Evolutionary conservation across 116 monocot genomes (phyloP).

Genomic region (Dioscorea cayenensis): DNA sequence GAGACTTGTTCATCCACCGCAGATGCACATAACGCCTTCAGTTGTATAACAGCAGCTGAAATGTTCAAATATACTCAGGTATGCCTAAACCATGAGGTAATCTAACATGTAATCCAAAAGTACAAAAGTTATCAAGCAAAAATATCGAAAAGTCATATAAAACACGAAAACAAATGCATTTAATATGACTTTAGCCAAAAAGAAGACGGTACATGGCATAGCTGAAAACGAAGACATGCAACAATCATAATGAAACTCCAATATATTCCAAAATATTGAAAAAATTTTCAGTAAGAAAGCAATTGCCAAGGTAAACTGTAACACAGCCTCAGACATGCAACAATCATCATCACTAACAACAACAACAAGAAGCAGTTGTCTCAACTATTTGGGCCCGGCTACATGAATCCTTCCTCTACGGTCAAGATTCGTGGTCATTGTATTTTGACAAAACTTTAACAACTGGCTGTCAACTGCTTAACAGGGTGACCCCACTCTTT

Average conservation of each 20-base stretch:
- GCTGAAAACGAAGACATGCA: background rate
- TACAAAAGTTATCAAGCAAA: no score
- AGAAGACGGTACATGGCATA: background rate
- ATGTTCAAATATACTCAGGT: background rate
- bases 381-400: no score
- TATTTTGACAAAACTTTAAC: no score
- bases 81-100: background rate
- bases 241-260: background rate
- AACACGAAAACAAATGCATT: background rate
- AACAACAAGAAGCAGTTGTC: no score
- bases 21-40: constrained; percentile 63
- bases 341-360: no score
- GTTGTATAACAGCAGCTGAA: constrained; percentile 81
- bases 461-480: no score
- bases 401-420: no score
- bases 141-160: background rate
- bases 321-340: background rate
- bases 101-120: background rate
- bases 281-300: background rate
- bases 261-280: background rate
- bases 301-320: background rate
- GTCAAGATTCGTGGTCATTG: no score
- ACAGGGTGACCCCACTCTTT: no score
- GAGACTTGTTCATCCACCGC: constrained; percentile 56
- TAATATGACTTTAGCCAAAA: background rate